phyloP scores from a whole-genome alignment of 1,284 basidiomycete genomes.

The Cryptococcus deneoformans region DNA sequence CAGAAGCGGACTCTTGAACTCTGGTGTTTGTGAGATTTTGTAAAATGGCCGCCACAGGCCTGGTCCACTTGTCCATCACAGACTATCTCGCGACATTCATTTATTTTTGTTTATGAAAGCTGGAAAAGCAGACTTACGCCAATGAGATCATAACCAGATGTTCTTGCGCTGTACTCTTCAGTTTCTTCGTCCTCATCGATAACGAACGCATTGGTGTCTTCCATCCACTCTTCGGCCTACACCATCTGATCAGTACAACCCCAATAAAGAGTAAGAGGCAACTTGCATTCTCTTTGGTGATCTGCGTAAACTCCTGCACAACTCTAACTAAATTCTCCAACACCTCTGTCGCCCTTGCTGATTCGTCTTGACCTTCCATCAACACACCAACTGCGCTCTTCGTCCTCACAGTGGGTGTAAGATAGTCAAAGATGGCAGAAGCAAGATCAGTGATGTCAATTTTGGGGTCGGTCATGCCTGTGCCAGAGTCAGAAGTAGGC shows the following conservation, averaged over 20 bases:
- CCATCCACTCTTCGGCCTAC: constrained; percentile 87
- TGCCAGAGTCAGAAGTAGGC: constrained; percentile 58
- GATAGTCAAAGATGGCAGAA: constrained; percentile 75
- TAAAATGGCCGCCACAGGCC: constrained; percentile 59
- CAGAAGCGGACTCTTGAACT: constrained; percentile 33
- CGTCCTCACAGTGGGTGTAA: constrained; percentile 60
- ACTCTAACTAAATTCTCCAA: constrained; percentile 59
- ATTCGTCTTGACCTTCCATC: constrained; percentile 26
- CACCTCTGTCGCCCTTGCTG: constrained; percentile 45
- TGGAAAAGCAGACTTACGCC: constrained; percentile 55
- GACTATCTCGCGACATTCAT: constrained; percentile 52
- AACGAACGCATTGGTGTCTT: constrained; percentile 86
- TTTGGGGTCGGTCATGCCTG: constrained; percentile 50
- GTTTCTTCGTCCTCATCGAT: constrained; percentile 94
- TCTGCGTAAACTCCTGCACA: constrained; percentile 74
- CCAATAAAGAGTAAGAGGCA: neutral
- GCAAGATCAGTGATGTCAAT: constrained; percentile 66
- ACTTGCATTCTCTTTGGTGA: constrained; percentile 82
- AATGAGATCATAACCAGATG: constrained; percentile 80
- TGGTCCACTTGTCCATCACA: constrained; percentile 56
- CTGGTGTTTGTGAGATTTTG: constrained; percentile 58
- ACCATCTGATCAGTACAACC: neutral
- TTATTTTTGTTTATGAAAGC: neutral
- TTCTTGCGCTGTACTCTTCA: constrained; percentile 73
- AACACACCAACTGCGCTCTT: constrained; percentile 17